Evolutionary conservation across 768 basidiomycete species (phyloP).

Genomic region (Gyrodon lividus): DNA sequence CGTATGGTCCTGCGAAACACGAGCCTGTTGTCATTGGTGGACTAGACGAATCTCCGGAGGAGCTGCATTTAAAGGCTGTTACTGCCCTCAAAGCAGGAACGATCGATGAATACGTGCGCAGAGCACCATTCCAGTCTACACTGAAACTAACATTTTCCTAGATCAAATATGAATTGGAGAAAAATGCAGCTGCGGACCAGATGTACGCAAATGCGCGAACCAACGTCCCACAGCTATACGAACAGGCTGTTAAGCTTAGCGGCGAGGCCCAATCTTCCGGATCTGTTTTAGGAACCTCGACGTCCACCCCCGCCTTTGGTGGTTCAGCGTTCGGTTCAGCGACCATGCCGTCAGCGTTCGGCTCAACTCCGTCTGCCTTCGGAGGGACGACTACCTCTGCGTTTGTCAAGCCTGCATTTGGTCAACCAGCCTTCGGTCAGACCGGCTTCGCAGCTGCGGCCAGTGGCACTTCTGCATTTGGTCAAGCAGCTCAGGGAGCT

Average conservation of each 20-base stretch:
- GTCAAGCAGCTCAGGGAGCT: slow-evolving; percentile 27
- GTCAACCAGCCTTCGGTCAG: slow-evolving; percentile 41
- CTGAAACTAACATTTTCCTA: slow-evolving; percentile 19
- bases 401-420: slow-evolving; percentile 33
- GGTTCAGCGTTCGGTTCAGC: slow-evolving; percentile 40
- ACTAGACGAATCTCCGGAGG: slow-evolving; percentile 76
- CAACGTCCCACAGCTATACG: slow-evolving; percentile 50
- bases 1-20: slow-evolving; percentile 73
- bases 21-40: slow-evolving; percentile 65
- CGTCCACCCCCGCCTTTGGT: slow-evolving; percentile 27
- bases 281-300: slow-evolving; percentile 11
- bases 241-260: slow-evolving; percentile 51
- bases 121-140: neutral
- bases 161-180: slow-evolving; percentile 58
- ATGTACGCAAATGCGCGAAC: slow-evolving; percentile 45
- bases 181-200: slow-evolving; percentile 53
- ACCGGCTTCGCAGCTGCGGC: slow-evolving; percentile 26
- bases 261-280: slow-evolving; percentile 14
- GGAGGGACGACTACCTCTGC: slow-evolving; percentile 25
- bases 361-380: slow-evolving; percentile 31
- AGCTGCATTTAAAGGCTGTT: slow-evolving; percentile 67
- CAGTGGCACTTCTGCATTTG: slow-evolving; percentile 21
- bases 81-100: slow-evolving; percentile 54
- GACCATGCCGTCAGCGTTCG: slow-evolving; percentile 40
- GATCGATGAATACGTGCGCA: slow-evolving; percentile 65